phyloP scores from a whole-genome alignment of 352 stramenopile species.

The Phytophthora ohioensis region DNA sequence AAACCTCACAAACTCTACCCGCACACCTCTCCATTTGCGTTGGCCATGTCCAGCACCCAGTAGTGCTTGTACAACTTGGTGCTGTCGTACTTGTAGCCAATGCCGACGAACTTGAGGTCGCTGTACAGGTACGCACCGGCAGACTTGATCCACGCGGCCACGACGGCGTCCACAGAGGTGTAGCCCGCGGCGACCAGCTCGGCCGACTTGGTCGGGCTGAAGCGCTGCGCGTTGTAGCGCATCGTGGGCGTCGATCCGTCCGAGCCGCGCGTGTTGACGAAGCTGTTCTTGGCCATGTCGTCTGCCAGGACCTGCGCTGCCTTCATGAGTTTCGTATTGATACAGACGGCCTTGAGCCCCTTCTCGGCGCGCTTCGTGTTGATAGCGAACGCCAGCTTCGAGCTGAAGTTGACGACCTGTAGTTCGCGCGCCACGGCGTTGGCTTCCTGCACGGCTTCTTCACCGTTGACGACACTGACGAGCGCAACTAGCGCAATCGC shows the following conservation, averaged over 20 bases:
- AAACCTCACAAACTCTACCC: neutral
- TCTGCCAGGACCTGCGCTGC: slow-evolving; percentile 31
- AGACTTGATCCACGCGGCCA: slow-evolving; percentile 53
- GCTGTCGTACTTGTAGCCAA: slow-evolving; percentile 37
- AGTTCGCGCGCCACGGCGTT: neutral
- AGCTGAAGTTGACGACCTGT: neutral
- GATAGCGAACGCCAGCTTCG: neutral
- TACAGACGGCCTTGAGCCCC: neutral
- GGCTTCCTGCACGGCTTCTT: neutral
- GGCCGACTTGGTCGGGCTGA: slow-evolving; percentile 21
- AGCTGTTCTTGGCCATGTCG: slow-evolving; percentile 37
- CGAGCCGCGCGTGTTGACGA: slow-evolving; percentile 30
- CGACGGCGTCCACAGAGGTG: slow-evolving; percentile 36
- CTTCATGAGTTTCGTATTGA: slow-evolving; percentile 46
- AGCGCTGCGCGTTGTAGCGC: slow-evolving; percentile 34
- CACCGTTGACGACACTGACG: neutral
- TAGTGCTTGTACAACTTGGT: slow-evolving; percentile 39
- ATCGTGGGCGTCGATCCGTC: slow-evolving; percentile 39
- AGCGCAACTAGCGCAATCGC: neutral
- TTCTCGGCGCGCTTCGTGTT: neutral
- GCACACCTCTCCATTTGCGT: slow-evolving; percentile 28
- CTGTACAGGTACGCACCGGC: slow-evolving; percentile 42
- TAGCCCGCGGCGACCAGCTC: slow-evolving; percentile 55
- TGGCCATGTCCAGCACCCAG: slow-evolving; percentile 44
- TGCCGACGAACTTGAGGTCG: slow-evolving; percentile 34